Conservation (phyloP, 2,329 filamentous ascomycete species). For the Pleomassaria siparia region DNA sequence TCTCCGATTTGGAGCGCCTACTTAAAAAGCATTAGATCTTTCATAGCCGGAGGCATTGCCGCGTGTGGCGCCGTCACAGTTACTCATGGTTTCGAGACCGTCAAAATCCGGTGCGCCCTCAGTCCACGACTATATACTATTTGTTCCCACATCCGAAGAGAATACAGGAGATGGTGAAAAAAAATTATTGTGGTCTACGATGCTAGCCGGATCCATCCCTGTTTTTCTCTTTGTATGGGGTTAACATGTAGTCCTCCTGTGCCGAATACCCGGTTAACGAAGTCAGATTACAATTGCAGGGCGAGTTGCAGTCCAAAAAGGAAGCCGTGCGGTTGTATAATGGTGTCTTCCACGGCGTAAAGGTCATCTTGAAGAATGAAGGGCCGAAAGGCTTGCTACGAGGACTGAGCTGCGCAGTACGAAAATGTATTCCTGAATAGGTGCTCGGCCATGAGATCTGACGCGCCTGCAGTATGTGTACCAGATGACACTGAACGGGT, state of each 20-base stretch:
- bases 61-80: conserved; percentile 97
- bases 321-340: conserved; percentile 86
- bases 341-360: conserved; percentile 87
- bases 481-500: conserved; percentile 94
- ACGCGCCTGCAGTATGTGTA: conserved; percentile 71
- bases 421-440: conserved; percentile 12
- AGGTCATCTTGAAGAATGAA: conserved; percentile 88
- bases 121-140: too few species aligned
- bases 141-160: too few species aligned
- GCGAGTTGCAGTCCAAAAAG: conserved; percentile 85
- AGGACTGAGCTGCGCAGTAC: conserved; percentile 79
- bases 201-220: too few species aligned
- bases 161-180: too few species aligned
- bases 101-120: conserved; percentile 83
- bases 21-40: conserved; percentile 60
- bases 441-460: conserved; percentile 5
- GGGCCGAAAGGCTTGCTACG: conserved; percentile 82
- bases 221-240: too few species aligned
- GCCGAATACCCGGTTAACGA: conserved; percentile 19
- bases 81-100: conserved; percentile 96
- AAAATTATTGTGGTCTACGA: too few species aligned
- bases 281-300: conserved; percentile 85
- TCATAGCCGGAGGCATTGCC: conserved; percentile 93
- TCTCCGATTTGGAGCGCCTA: neutral
- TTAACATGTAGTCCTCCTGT: too few species aligned